phyloP scores from a whole-genome alignment of 2,329 filamentous ascomycete species.

The Lecanicillium sp. region DNA sequence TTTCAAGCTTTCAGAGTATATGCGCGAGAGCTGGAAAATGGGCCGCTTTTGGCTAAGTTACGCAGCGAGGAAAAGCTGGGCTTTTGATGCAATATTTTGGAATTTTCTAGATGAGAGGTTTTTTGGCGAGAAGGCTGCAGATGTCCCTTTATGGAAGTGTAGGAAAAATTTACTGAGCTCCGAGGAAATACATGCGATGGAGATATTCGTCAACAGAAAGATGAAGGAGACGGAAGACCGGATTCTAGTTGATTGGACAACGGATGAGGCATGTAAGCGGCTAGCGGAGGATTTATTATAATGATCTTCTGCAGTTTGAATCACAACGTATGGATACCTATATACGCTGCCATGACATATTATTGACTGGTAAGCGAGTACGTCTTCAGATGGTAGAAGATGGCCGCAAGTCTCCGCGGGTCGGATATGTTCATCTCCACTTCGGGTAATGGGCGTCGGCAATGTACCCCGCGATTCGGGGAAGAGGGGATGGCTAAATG shows the following conservation, averaged over 20 bases:
- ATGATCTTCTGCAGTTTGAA: too few species aligned
- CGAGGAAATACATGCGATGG: conserved; percentile 18
- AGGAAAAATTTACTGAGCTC: conserved; percentile 19
- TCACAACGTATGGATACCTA: too few species aligned
- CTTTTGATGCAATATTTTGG: conserved; percentile 26
- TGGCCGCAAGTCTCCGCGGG: too few species aligned
- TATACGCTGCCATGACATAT: too few species aligned
- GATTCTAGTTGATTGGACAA: conserved; percentile 18
- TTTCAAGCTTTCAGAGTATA: conserved; percentile 10
- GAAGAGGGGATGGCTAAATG: too few species aligned
- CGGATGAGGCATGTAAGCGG: conserved; percentile 13
- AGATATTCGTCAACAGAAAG: conserved; percentile 21
- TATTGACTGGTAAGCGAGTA: too few species aligned
- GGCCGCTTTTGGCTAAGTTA: conserved; percentile 28
- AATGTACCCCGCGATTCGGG: too few species aligned
- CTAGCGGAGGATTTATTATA: too few species aligned
- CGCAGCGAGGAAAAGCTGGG: conserved; percentile 24
- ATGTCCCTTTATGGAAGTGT: conserved; percentile 18
- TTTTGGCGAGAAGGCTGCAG: conserved; percentile 17
- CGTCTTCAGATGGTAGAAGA: too few species aligned
- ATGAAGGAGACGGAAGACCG: conserved; percentile 19
- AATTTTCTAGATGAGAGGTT: conserved; percentile 21
- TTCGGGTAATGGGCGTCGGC: too few species aligned
- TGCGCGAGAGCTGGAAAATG: conserved; percentile 25
- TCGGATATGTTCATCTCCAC: too few species aligned